phyloP scores from a whole-genome alignment of 2,329 filamentous ascomycete species.

The Pyrenochaeta sp. region DNA sequence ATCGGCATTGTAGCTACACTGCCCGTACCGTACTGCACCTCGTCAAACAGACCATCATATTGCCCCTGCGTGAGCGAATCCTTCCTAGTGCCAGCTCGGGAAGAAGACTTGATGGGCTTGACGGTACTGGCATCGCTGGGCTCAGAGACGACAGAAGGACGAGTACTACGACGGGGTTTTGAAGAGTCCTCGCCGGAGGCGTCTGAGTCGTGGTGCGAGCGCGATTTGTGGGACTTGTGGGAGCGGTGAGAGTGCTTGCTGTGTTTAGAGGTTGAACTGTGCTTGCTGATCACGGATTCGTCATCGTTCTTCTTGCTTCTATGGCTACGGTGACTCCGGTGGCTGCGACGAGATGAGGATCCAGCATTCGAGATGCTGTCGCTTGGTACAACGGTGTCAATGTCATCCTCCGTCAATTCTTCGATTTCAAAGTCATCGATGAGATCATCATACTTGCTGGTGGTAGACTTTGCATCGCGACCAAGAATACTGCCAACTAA shows the following conservation, averaged over 20 bases:
- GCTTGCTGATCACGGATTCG: constrained; percentile 36
- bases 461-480: constrained; percentile 40
- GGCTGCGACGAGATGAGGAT: constrained; percentile 40
- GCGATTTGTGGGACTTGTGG: constrained; percentile 36
- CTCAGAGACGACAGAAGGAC: constrained; percentile 38
- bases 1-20: constrained; percentile 35
- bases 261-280: constrained; percentile 36
- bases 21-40: constrained; percentile 40
- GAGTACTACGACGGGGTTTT: constrained; percentile 20
- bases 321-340: constrained; percentile 30
- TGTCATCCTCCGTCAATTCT: constrained; percentile 44
- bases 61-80: constrained; percentile 41
- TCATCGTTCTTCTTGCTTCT: constrained; percentile 24
- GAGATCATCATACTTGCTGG: constrained; percentile 40
- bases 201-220: constrained; percentile 22
- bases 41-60: constrained; percentile 40
- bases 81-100: constrained; percentile 31
- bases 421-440: constrained; percentile 50
- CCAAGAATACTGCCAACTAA: constrained; percentile 49
- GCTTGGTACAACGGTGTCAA: constrained; percentile 57
- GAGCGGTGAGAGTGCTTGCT: constrained; percentile 33
- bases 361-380: constrained; percentile 57
- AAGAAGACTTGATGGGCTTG: constrained; percentile 32
- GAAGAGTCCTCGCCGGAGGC: constrained; percentile 27
- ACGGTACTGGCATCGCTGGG: constrained; percentile 47